phyloP scores from a whole-genome alignment of 139 green algal species.

The Micractinium conductrix region DNA sequence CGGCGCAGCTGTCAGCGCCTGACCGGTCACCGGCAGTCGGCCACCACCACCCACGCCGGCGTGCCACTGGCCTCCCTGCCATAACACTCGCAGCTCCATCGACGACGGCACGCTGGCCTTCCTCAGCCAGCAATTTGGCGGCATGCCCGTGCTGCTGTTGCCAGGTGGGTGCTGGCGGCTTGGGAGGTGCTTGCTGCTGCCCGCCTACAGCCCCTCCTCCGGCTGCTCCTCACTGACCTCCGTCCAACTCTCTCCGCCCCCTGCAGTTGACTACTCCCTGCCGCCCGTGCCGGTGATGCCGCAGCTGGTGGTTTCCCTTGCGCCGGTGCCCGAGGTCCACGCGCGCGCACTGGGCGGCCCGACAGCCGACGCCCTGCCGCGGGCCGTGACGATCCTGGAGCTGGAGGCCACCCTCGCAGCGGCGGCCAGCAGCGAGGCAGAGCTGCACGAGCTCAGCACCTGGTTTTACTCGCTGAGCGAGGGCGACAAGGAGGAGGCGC shows the following conservation, averaged over 20 bases:
- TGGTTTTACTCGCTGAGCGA: too few relatives aligned
- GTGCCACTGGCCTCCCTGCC: too few relatives aligned
- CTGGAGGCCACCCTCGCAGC: neutral
- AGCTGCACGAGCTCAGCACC: neutral
- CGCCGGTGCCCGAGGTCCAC: neutral
- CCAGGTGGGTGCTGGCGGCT: neutral
- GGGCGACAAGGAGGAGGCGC: too few relatives aligned
- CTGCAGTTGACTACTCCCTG: constrained; percentile 18
- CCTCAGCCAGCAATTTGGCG: neutral
- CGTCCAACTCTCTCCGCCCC: neutral
- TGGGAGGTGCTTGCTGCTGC: too few relatives aligned
- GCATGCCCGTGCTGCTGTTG: constrained; percentile 13
- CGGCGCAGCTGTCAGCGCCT: too few relatives aligned
- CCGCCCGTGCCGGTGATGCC: neutral
- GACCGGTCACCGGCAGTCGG: too few relatives aligned
- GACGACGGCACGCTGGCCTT: constrained; percentile 21
- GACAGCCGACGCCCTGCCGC: too few relatives aligned
- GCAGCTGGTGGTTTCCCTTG: neutral
- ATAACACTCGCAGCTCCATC: too few relatives aligned
- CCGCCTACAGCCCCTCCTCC: neutral
- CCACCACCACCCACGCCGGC: too few relatives aligned
- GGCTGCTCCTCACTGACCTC: neutral
- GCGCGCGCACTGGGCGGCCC: neutral
- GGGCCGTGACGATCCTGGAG: neutral
- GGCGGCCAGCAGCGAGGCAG: neutral